Evolutionary conservation across 1,284 basidiomycete genomes (phyloP), one percentile per base, ranked within the genome.

Genomic region (Trichosporon coremiiforme): DNA sequence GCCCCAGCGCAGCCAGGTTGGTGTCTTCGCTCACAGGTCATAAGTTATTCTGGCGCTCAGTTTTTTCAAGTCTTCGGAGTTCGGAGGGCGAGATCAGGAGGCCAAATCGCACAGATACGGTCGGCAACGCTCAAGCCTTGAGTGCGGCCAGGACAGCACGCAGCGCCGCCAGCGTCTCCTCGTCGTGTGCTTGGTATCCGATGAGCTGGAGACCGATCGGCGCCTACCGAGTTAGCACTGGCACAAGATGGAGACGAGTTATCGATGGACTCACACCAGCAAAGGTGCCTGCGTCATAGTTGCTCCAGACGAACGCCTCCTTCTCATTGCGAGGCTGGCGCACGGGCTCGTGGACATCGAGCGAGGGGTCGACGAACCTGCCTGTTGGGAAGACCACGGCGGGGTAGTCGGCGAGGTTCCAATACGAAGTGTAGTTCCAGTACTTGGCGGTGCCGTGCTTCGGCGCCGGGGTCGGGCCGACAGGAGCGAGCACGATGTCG

Each of bases 401-500:
- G 0, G 90, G 86, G 75, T 89, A 91, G 77, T 93, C 91, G 35
- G 91, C 85, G 4, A 86, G 78, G 77, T 92, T 93, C 86, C 87
- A 91, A 57, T 88, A 74, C 75, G 85, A 85, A 0, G 91, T 91
- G 75, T 91, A 91, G 68, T 74, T 74, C 74, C 79, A 81, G 70
- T 83, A 80, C 68, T 74, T 76, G 33, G 77, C 71, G 0, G 80
- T 81, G 20, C 76, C 76, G 36, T 78, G 72, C 31, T 69, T 74
- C 0, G 78, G 78, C 0, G 82, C 81, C 0, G 81, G 78, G 29
- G 78, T 75, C 4, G 79, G 78, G 0, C 75, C 76, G 1, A 73
- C 75, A 0, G 82, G 80, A 10, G 75, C 80, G 9, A 84, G 75
- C 13, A 84, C 72, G 33, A 79, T 76, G 73, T 84, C 83, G 38